Evolutionary conservation across 768 basidiomycete genomes (phyloP).

Genomic region (Cystofilobasidium capitatum): DNA sequence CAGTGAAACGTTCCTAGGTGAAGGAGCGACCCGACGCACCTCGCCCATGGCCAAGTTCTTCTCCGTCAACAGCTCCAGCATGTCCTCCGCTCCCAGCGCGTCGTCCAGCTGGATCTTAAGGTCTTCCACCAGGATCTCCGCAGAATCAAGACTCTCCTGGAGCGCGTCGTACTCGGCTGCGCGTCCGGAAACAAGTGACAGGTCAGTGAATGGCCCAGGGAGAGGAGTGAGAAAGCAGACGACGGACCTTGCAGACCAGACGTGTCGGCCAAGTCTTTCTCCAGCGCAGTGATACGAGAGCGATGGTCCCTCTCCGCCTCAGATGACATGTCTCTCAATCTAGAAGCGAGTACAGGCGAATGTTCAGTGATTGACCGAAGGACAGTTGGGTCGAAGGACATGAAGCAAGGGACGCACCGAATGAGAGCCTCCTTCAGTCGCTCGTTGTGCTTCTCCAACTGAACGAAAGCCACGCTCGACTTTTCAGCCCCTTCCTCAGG

Average conservation of each 20-base stretch:
- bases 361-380: not conserved
- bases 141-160: slow-evolving; percentile 70
- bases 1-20: slow-evolving; percentile 1
- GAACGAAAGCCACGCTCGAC: slow-evolving; percentile 52
- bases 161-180: slow-evolving; percentile 70
- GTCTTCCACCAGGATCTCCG: slow-evolving; percentile 85
- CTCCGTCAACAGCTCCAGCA: slow-evolving; percentile 90
- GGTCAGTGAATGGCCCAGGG: no score
- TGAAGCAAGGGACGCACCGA: slow-evolving; percentile 7
- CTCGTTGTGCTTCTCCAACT: slow-evolving; percentile 94
- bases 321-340: slow-evolving; percentile 75
- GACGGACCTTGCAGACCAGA: slow-evolving; percentile 69
- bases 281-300: slow-evolving; percentile 70
- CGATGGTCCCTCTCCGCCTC: slow-evolving; percentile 81
- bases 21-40: slow-evolving; percentile 43
- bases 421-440: slow-evolving; percentile 82
- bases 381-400: not conserved
- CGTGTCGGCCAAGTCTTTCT: slow-evolving; percentile 67
- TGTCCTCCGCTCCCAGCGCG: slow-evolving; percentile 87
- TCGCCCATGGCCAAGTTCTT: slow-evolving; percentile 85
- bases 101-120: slow-evolving; percentile 90
- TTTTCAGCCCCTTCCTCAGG: slow-evolving; percentile 39
- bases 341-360: slow-evolving; percentile 34
- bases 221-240: not conserved
- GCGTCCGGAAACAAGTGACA: slow-evolving; percentile 27